phyloP scores from a whole-genome alignment of 2,329 filamentous ascomycete species.

The Pseudocercospora cruenta region DNA sequence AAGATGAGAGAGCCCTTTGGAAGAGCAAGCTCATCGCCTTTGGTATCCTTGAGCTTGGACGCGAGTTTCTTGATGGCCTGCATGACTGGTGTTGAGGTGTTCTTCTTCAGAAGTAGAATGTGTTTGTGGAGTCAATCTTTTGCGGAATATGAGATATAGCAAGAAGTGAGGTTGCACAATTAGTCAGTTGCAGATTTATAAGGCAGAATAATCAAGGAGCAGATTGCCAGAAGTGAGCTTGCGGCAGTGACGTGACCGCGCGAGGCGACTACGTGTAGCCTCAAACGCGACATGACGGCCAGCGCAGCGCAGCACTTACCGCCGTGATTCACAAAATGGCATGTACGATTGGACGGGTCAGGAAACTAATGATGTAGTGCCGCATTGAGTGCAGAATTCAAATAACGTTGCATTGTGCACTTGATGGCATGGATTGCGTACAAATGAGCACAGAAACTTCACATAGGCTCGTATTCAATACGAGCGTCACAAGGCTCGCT shows the following conservation, averaged over 20 bases:
- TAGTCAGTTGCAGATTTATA: not conserved
- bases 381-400: not conserved
- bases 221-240: no score
- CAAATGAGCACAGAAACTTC: not conserved
- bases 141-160: not conserved
- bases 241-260: no score
- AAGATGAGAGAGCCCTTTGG: constrained; percentile 35
- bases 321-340: not conserved
- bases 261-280: no score
- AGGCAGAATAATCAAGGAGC: not conserved
- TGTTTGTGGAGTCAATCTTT: not conserved
- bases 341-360: not conserved
- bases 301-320: not conserved
- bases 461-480: not conserved
- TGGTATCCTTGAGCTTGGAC: constrained; percentile 5
- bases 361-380: not conserved
- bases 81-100: not conserved
- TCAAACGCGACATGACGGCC: no score
- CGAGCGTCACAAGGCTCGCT: not conserved
- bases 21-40: constrained; percentile 20
- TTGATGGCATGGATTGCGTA: not conserved
- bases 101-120: not conserved
- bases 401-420: not conserved
- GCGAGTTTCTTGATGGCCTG: constrained; percentile 6
- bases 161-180: constrained; percentile 2